Conservation (phyloP, 495 filamentous ascomycete genomes). For the Penicillium ochrochloron region DNA sequence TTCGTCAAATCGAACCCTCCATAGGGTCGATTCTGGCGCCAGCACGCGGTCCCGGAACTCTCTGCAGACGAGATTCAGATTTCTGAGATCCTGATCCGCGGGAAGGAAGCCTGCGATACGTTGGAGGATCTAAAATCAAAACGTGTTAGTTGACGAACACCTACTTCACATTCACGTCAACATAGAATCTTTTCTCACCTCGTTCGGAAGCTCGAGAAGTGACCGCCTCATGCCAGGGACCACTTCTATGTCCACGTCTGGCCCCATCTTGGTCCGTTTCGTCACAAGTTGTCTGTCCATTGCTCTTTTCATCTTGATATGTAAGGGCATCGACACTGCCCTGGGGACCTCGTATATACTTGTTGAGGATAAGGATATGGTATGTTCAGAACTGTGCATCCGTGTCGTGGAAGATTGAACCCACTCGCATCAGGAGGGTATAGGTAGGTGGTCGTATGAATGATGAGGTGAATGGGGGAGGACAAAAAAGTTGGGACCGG, state of each 20-base stretch:
- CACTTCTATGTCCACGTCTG: background rate
- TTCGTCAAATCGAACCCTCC: slow-evolving; percentile 39
- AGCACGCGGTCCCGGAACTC: slow-evolving; percentile 27
- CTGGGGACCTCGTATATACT: background rate
- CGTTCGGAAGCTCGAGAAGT: slow-evolving; percentile 32
- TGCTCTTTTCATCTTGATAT: background rate
- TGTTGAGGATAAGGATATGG: background rate
- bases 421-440: background rate
- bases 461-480: background rate
- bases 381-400: background rate
- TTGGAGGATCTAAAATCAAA: slow-evolving; percentile 41
- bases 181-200: slow-evolving; percentile 21
- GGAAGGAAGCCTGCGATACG: slow-evolving; percentile 41
- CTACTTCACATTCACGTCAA: background rate
- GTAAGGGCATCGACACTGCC: background rate
- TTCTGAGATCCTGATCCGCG: slow-evolving; percentile 37
- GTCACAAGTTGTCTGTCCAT: background rate
- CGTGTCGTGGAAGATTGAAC: background rate
- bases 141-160: slow-evolving; percentile 3
- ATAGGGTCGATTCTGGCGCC: slow-evolving; percentile 31
- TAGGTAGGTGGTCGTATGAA: background rate
- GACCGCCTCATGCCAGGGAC: background rate
- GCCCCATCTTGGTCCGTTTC: background rate
- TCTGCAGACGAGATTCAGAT: slow-evolving; percentile 36
- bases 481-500: background rate